Base-by-base conservation (phyloP, 129 eudicot genomes). In the Helianthus tuberosus region DNA sequence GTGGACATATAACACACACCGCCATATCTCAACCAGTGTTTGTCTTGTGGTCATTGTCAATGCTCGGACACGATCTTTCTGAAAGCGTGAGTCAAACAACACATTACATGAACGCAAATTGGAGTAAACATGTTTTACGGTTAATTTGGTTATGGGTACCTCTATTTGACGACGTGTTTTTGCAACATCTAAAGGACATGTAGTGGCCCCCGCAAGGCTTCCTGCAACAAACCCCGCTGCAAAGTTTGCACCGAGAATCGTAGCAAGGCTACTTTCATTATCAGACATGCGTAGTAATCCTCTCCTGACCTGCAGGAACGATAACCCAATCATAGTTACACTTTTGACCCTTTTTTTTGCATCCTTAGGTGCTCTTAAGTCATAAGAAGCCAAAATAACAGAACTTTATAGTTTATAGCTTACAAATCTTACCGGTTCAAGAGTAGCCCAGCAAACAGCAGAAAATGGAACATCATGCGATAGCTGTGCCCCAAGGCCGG, bases 401-500 rank as follows among this genome's bases (percentile, higher is more conserved):
- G 13, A 13, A n/a, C 15, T 35, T 11, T 20, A 1, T 25, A 66
- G 63, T 35, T 11, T 20, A 1, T 25, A 70, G 63, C 7, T 25
- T 39, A 32, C 36, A 64, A 67, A 32, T 51, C 95, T 84, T 64
- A 93, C 98, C 32, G 98, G 96, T 75, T 93, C 98, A 77, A 93
- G 95, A 32, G 96, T 80, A 25, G 89, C 81, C 98, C 98, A 93
- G 82, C 98, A 93, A 67, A 93, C 82, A n/a, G 96, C 96, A 47
- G 98, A 93, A 51, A 93, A 93, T 8, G 98, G 98, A 66, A 93
- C 96, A 77, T 93, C 98, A 71, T 96, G 98, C 13, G 92, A 86
- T 76, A 93, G 88, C 75, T 93, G 98, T 63, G 96, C 92, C 69
- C 98, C 95, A 69, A 90, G 89, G 32, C 98, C 98, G 48, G 95